phyloP scores from a whole-genome alignment of 768 basidiomycete genomes.

The Pleurotus pulmonarius region DNA sequence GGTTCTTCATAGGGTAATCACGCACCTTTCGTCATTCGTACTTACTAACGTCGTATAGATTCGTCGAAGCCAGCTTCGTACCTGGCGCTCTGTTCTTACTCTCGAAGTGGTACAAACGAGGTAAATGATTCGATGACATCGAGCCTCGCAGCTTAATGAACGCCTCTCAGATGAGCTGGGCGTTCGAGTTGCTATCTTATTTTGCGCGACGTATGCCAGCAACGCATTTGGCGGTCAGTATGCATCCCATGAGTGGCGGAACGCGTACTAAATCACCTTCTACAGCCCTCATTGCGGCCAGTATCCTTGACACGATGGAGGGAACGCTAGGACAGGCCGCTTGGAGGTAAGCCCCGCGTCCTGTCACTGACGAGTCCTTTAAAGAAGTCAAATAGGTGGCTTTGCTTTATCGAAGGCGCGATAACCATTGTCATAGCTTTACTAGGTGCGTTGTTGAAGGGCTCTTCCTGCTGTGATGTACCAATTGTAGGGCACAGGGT shows the following conservation, averaged over 20 bases:
- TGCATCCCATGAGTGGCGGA: slow-evolving; percentile 39
- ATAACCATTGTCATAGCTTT: slow-evolving; percentile 2
- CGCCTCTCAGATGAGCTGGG: slow-evolving; percentile 10
- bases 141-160: slow-evolving; percentile 14
- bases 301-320: slow-evolving; percentile 32
- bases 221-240: slow-evolving; percentile 52
- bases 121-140: slow-evolving; percentile 24
- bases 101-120: slow-evolving; percentile 36
- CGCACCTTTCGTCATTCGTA: no score
- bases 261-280: neutral
- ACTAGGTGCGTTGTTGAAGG: neutral
- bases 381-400: slow-evolving; percentile 22
- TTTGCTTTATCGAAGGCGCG: slow-evolving; percentile 16
- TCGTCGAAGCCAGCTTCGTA: slow-evolving; percentile 42
- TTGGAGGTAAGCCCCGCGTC: slow-evolving; percentile 51
- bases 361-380: no score
- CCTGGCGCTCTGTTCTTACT: slow-evolving; percentile 31
- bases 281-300: slow-evolving; percentile 2
- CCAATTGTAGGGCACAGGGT: slow-evolving; percentile 16
- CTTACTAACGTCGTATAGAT: slow-evolving; percentile 13
- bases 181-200: slow-evolving; percentile 35
- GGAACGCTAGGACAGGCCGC: slow-evolving; percentile 44
- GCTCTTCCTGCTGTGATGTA: neutral
- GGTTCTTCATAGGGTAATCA: slow-evolving; percentile 37
- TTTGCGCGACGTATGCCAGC: slow-evolving; percentile 47